Conservation (phyloP, 345 rosid genomes). For the Turnera subulata region DNA sequence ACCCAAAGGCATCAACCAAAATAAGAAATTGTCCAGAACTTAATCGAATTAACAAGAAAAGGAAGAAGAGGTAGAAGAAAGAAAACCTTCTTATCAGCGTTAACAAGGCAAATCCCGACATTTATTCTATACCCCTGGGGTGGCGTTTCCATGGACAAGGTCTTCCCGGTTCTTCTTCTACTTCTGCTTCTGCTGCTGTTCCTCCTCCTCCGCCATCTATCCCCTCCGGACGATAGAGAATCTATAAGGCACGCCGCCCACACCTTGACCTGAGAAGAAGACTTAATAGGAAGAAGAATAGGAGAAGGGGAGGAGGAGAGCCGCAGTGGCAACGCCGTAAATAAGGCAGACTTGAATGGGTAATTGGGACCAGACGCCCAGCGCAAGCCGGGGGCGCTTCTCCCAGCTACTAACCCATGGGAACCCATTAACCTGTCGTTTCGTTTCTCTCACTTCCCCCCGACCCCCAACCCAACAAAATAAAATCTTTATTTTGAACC, state of each 20-base stretch:
- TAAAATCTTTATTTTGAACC: too few relatives aligned
- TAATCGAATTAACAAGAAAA: too few relatives aligned
- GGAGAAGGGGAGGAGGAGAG: too few relatives aligned
- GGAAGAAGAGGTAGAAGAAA: too few relatives aligned
- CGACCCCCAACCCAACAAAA: too few relatives aligned
- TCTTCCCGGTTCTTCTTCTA: background rate
- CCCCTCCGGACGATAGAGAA: background rate
- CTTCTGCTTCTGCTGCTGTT: too few relatives aligned
- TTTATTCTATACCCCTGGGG: constrained; percentile 27
- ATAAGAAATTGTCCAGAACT: too few relatives aligned
- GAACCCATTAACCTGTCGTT: constrained; percentile 40
- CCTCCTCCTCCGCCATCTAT: too few relatives aligned
- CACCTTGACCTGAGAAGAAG: too few relatives aligned
- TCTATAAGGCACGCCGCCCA: background rate
- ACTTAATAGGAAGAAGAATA: background rate
- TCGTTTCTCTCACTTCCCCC: background rate
- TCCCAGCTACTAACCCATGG: constrained; percentile 21
- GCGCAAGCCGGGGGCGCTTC: constrained; percentile 24
- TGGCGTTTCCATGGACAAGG: constrained; percentile 16
- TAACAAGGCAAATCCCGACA: constrained; percentile 29
- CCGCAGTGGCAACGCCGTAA: constrained; percentile 28
- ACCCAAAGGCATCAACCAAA: constrained; percentile 4
- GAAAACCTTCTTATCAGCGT: constrained; percentile 15
- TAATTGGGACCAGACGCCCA: constrained; percentile 17
- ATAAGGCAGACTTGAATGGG: constrained; percentile 18